These are phyloP conservation scores for Starmerella powellii DNA, from an alignment of 805 yeast species.

Conservation along the genomic window DNA sequence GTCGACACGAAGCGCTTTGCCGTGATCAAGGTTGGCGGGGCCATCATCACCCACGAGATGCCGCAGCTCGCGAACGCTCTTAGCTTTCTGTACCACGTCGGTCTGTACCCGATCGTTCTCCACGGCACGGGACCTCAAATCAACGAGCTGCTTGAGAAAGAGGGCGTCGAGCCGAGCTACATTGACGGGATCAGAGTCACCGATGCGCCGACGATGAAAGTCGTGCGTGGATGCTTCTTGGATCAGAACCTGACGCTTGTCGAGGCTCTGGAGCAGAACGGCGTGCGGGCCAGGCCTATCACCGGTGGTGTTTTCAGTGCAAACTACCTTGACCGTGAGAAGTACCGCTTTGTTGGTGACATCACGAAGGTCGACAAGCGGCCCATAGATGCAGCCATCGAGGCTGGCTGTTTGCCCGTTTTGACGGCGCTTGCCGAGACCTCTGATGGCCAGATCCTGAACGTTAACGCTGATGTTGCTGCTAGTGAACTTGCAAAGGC, in stretches of 20 bases:
- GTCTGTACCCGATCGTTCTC: constrained; percentile 87
- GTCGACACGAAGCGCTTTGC: constrained; percentile 89
- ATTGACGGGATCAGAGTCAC: constrained; percentile 95
- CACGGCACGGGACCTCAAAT: constrained; percentile 99
- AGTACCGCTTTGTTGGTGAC: constrained; percentile 86
- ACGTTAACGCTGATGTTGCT: constrained; percentile 97
- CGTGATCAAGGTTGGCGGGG: constrained; percentile 97
- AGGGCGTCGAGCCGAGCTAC: constrained; percentile 91
- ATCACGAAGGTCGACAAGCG: constrained; percentile 76
- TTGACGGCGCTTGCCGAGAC: constrained; percentile 95
- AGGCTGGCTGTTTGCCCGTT: constrained; percentile 93
- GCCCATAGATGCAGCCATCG: constrained; percentile 84
- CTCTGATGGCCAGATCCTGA: constrained; percentile 87
- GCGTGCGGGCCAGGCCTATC: constrained; percentile 96
- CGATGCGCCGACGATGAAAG: constrained; percentile 86
- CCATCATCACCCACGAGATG: constrained; percentile 88
- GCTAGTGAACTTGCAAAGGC: constrained; percentile 97
- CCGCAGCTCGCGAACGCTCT: constrained; percentile 89
- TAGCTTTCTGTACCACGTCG: constrained; percentile 93
- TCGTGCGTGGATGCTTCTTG: constrained; percentile 86
- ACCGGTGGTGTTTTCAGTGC: constrained; percentile 97
- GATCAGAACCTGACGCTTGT: constrained; percentile 93
- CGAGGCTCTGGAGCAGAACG: constrained; percentile 89
- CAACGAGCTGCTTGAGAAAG: constrained; percentile 81
- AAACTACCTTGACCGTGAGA: constrained; percentile 76